Evolutionary conservation across 2,329 filamentous ascomycete species (phyloP).

Genomic region (Dactylonectria macrodidyma): DNA sequence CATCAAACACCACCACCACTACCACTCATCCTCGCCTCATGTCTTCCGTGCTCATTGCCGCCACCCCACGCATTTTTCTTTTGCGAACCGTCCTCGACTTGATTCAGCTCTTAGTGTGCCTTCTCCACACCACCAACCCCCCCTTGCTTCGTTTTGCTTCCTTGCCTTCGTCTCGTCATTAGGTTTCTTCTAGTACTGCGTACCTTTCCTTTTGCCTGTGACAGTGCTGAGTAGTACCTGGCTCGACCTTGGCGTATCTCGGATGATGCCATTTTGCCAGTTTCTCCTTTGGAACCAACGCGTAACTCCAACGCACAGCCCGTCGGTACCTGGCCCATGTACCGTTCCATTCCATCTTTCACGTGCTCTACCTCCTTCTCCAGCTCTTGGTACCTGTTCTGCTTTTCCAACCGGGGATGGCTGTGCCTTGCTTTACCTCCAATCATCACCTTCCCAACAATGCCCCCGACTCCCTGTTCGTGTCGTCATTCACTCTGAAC

Average conservation of each 20-base stretch:
- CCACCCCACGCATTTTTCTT: constrained; percentile 15
- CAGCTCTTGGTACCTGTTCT: constrained; percentile 1
- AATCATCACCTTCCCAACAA: constrained; percentile 11
- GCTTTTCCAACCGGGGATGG: constrained; percentile 3
- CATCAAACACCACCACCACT: background rate
- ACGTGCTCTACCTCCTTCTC: constrained; percentile 16
- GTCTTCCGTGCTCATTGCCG: background rate
- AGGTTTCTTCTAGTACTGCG: constrained; percentile 3
- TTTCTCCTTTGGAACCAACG: background rate
- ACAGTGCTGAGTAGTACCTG: constrained; percentile 17
- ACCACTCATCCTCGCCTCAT: background rate
- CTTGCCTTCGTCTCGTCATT: background rate
- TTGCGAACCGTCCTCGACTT: background rate
- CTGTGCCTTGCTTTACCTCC: constrained; percentile 15
- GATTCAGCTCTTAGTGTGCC: constrained; percentile 7
- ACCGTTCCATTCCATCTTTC: constrained; percentile 9
- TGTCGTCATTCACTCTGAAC: constrained; percentile 25
- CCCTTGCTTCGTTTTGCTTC: background rate
- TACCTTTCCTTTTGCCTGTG: constrained; percentile 16
- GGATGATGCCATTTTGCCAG: constrained; percentile 7
- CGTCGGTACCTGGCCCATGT: constrained; percentile 2
- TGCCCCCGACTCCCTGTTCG: constrained; percentile 11
- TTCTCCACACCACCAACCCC: constrained; percentile 11
- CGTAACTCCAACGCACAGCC: background rate
- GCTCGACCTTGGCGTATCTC: constrained; percentile 9